Conservation (phyloP, 805 yeast species). For the Saccharomycopsis malanga region DNA sequence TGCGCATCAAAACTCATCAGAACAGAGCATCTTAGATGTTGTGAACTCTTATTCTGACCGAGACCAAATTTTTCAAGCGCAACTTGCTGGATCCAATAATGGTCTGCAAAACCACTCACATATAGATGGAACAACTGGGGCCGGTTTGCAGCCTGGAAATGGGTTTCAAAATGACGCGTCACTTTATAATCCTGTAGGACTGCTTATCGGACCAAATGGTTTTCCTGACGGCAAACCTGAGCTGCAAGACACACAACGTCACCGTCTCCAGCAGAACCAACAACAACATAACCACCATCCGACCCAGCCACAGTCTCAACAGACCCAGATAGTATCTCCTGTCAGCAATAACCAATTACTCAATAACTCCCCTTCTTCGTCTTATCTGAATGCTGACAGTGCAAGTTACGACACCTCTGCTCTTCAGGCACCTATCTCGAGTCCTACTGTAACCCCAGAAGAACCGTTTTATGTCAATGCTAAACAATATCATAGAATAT, state of each 20-base stretch:
- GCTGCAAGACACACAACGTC: too few relatives aligned
- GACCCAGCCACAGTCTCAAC: conserved; percentile 1
- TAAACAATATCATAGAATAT: conserved; percentile 90
- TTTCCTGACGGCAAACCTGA: too few relatives aligned
- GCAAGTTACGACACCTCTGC: background rate
- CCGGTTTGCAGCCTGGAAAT: background rate
- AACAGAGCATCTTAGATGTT: background rate
- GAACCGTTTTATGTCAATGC: conserved; percentile 98
- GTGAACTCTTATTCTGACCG: background rate
- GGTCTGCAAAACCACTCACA: too few relatives aligned
- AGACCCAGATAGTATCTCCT: background rate
- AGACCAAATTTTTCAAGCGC: background rate
- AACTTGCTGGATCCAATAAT: background rate
- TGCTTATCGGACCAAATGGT: too few relatives aligned
- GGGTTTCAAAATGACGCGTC: background rate
- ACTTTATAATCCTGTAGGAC: background rate
- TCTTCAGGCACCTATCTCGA: background rate
- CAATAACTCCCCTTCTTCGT: background rate
- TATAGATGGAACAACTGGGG: background rate
- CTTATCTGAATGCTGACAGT: background rate
- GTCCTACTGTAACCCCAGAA: conserved; percentile 33
- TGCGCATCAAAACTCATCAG: background rate
- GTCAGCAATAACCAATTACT: too few relatives aligned
- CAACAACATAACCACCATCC: background rate
- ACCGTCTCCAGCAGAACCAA: background rate